These are phyloP conservation scores for Lasiodiplodia sp. DNA, from an alignment of 2,329 filamentous ascomycete genomes.

Conservation along the genomic window DNA sequence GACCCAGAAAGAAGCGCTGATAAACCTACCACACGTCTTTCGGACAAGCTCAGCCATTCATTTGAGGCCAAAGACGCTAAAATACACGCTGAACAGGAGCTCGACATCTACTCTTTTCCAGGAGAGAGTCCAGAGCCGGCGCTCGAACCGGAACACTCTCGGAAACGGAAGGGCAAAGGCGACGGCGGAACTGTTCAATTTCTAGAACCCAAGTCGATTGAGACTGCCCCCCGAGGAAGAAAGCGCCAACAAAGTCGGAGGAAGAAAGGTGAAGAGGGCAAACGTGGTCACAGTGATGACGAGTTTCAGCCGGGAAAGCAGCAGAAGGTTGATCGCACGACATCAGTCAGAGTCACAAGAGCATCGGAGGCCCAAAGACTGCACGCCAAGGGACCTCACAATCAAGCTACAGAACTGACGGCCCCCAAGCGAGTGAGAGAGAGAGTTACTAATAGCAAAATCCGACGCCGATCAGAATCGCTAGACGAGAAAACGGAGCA, in stretches of 20 bases:
- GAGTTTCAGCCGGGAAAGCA: background rate
- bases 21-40: background rate
- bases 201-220: background rate
- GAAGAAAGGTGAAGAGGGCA: background rate
- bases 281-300: background rate
- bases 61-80: background rate
- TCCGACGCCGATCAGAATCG: background rate
- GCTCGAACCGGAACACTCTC: background rate
- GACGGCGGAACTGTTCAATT: background rate
- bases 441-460: background rate
- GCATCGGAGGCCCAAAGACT: background rate
- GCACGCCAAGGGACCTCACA: background rate
- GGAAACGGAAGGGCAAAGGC: constrained; percentile 26
- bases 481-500: too few species aligned
- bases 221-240: background rate
- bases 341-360: constrained; percentile 1
- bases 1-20: background rate
- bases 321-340: background rate
- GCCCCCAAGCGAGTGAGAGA: background rate
- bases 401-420: too few species aligned
- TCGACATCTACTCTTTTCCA: constrained; percentile 32
- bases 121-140: constrained; percentile 18
- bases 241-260: background rate
- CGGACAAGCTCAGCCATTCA: too few species aligned
- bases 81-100: background rate